These are phyloP conservation scores for Aurifilum marmelostoma DNA, from an alignment of 2,329 filamentous ascomycete species.

Conservation along the genomic window DNA sequence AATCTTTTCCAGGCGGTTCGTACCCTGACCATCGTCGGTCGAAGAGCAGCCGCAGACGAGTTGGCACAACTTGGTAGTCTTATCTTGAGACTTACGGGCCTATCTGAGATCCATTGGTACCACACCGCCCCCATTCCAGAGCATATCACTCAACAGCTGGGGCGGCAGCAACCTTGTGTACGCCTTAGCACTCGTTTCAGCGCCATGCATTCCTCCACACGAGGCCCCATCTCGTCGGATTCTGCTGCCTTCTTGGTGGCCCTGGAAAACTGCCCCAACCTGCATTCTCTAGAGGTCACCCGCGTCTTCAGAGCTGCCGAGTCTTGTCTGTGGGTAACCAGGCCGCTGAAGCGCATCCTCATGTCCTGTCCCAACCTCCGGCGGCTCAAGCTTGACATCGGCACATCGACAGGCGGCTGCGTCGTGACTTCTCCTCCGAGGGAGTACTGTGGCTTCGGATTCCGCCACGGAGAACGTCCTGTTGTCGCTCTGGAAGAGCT, in stretches of 20 bases:
- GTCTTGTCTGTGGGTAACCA: background rate
- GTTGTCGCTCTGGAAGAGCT: constrained; percentile 1
- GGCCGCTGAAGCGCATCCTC: constrained; percentile 1
- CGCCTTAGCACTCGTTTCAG: background rate
- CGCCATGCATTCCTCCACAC: too few species aligned
- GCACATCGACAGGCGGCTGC: background rate
- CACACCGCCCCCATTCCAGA: background rate
- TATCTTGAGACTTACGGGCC: too few species aligned
- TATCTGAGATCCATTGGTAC: background rate
- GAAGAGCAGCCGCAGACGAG: background rate
- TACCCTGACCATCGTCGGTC: background rate
- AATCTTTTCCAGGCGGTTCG: background rate
- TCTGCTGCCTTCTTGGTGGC: background rate
- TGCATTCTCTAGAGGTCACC: background rate
- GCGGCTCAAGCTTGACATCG: constrained; percentile 5
- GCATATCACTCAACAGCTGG: background rate
- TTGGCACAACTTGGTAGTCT: background rate
- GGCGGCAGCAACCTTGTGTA: background rate
- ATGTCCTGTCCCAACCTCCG: constrained; percentile 6
- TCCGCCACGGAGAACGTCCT: background rate
- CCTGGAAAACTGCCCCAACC: constrained; percentile 2
- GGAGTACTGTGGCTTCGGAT: background rate
- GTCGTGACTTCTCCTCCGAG: background rate
- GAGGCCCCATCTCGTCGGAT: background rate
- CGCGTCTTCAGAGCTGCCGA: background rate